These are phyloP conservation scores for Nothopassalora personata DNA, from an alignment of 2,329 filamentous ascomycete genomes.

Conservation along the genomic window DNA sequence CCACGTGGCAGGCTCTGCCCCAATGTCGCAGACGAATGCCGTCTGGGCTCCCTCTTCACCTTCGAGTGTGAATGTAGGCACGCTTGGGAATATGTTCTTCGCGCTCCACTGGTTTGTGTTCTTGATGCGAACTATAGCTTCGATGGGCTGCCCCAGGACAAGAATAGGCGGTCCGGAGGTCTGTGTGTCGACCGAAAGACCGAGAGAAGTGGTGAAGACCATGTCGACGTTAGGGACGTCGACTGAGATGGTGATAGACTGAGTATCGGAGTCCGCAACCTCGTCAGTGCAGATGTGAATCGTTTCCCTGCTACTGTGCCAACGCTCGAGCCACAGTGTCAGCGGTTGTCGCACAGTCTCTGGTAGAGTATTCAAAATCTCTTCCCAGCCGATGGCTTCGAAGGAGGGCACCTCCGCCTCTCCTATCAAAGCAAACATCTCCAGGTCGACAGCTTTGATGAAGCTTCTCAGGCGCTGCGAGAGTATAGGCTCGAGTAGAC, in stretches of 20 bases:
- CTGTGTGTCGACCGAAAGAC: constrained; percentile 12
- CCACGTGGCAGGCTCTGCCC: constrained; percentile 70
- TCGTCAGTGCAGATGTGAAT: constrained; percentile 26
- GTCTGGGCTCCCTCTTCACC: constrained; percentile 10
- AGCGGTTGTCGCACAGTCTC: constrained; percentile 40
- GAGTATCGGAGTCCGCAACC: constrained; percentile 22
- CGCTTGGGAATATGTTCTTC: constrained; percentile 43
- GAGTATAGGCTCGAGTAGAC: constrained; percentile 50
- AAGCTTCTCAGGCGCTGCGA: constrained; percentile 42
- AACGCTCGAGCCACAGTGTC: constrained; percentile 49
- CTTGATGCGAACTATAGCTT: constrained; percentile 54
- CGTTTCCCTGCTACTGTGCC: constrained; percentile 44
- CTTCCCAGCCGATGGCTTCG: constrained; percentile 50
- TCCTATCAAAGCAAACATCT: constrained; percentile 50
- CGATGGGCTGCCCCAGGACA: constrained; percentile 59
- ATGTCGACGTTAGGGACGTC: constrained; percentile 79
- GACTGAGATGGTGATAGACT: constrained; percentile 77
- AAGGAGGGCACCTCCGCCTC: constrained; percentile 50
- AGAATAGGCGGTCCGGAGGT: constrained; percentile 37
- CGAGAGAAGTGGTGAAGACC: constrained; percentile 62
- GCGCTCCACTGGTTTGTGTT: constrained; percentile 53
- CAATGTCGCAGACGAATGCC: constrained; percentile 79
- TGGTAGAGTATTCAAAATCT: constrained; percentile 49
- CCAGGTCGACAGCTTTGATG: constrained; percentile 46
- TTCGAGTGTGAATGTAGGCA: constrained; percentile 19